Conservation (phyloP, 2,329 filamentous ascomycete genomes). For the Penicillium hesseltinei region DNA sequence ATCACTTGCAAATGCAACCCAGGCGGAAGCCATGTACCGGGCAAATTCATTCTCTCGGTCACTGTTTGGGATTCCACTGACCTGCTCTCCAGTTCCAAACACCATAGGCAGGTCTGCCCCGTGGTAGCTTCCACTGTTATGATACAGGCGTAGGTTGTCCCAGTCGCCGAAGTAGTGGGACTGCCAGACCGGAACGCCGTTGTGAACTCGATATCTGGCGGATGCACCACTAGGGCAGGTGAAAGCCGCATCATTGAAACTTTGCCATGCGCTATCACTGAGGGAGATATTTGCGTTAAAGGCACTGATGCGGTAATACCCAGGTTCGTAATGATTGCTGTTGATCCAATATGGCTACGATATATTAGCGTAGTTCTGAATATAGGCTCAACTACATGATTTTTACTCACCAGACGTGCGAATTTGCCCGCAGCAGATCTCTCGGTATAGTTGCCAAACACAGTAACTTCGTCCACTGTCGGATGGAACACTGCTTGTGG, state of each 20-base stretch:
- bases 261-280: constrained; percentile 37
- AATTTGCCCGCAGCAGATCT: constrained; percentile 39
- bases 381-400: too few relatives aligned
- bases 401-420: constrained; percentile 32
- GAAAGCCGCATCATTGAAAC: constrained; percentile 48
- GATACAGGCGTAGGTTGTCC: constrained; percentile 49
- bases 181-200: constrained; percentile 44
- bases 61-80: constrained; percentile 39
- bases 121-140: constrained; percentile 51
- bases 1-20: constrained; percentile 43
- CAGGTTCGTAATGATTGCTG: constrained; percentile 49
- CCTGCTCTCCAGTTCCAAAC: constrained; percentile 43
- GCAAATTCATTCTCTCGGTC: constrained; percentile 34
- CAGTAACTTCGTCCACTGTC: constrained; percentile 39
- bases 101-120: constrained; percentile 51
- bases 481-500: constrained; percentile 43
- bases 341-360: constrained; percentile 43
- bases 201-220: constrained; percentile 33
- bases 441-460: constrained; percentile 45
- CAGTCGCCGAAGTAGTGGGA: constrained; percentile 53
- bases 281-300: constrained; percentile 42
- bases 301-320: constrained; percentile 49
- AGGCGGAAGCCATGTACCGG: constrained; percentile 42
- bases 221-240: constrained; percentile 48
- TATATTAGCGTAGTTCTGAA: not conserved